These are phyloP conservation scores for Dissophora ornata DNA, from an alignment of 192 early-diverging fungal genomes.

Conservation along the genomic window DNA sequence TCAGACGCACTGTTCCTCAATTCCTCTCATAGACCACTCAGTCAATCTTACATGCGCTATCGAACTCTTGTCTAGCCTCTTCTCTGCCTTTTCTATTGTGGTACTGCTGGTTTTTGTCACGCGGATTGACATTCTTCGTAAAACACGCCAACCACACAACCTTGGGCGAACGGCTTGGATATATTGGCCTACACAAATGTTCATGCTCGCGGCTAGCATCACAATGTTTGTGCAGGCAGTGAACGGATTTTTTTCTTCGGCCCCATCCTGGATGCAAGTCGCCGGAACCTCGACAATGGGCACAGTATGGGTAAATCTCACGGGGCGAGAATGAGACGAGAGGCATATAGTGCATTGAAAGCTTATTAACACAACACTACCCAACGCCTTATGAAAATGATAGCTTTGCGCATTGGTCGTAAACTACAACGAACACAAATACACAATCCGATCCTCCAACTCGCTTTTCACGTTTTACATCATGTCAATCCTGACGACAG, in stretches of 20 bases:
- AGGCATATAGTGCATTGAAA: too few relatives aligned
- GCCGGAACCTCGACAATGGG: conserved; percentile 10
- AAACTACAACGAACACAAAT: conserved; percentile 48
- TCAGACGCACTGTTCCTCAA: not conserved
- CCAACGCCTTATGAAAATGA: too few relatives aligned
- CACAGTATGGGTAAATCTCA: conserved; percentile 14
- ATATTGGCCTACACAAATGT: conserved; percentile 30
- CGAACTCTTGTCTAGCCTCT: conserved; percentile 5
- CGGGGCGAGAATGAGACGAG: too few relatives aligned
- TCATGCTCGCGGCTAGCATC: conserved; percentile 1
- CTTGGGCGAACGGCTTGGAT: conserved; percentile 41
- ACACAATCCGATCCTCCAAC: conserved; percentile 41
- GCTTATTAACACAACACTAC: too few relatives aligned
- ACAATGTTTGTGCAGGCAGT: conserved; percentile 3
- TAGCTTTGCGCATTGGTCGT: conserved; percentile 12
- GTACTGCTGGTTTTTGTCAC: not conserved
- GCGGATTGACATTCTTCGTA: conserved; percentile 12
- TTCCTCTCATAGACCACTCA: too few relatives aligned
- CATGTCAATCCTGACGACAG: conserved; percentile 1
- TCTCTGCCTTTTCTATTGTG: not conserved
- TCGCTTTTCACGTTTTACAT: conserved; percentile 18
- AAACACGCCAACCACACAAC: conserved; percentile 9
- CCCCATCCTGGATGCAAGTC: not conserved
- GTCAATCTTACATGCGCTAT: too few relatives aligned
- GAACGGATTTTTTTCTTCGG: not conserved